A percentile compares a stretch with the other conserved stretches of the same genome.
Evolutionary conservation across 2,329 filamentous ascomycete species (phyloP).

Genomic region (Verticillium dahliae): DNA sequence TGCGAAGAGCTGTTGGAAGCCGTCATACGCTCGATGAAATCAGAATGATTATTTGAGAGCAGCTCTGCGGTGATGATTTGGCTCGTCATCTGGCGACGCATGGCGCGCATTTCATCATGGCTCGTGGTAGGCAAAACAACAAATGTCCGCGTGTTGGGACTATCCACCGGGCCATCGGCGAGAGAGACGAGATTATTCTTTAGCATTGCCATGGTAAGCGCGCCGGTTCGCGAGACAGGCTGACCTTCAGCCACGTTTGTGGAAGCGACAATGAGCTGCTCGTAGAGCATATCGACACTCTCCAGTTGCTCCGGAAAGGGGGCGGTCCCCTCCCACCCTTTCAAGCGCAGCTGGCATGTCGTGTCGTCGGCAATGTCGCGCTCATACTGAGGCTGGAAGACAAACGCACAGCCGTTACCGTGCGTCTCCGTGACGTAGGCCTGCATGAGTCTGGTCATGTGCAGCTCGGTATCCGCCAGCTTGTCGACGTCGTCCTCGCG

Average conservation of each 20-base stretch:
- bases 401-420: slow-evolving; percentile 7
- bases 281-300: neutral
- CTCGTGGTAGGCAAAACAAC: slow-evolving; percentile 15
- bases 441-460: slow-evolving; percentile 3
- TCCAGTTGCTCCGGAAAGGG: neutral
- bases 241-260: neutral
- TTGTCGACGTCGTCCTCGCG: neutral
- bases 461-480: neutral
- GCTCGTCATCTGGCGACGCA: slow-evolving; percentile 17
- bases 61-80: slow-evolving; percentile 12
- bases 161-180: neutral
- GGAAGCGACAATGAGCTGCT: neutral
- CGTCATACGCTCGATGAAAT: slow-evolving; percentile 1
- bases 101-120: slow-evolving; percentile 17
- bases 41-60: slow-evolving; percentile 3
- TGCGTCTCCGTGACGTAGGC: neutral
- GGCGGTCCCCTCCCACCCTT: neutral
- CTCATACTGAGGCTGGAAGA: slow-evolving; percentile 5
- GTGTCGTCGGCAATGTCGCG: neutral
- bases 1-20: neutral
- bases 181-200: neutral
- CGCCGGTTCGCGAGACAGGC: neutral
- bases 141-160: slow-evolving; percentile 1
- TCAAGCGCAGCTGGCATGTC: neutral
- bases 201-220: neutral